Evolutionary conservation across 495 filamentous ascomycete species (phyloP), one percentile per base, ranked within the genome.

Genomic region (Aspergillus saccharolyticus): DNA sequence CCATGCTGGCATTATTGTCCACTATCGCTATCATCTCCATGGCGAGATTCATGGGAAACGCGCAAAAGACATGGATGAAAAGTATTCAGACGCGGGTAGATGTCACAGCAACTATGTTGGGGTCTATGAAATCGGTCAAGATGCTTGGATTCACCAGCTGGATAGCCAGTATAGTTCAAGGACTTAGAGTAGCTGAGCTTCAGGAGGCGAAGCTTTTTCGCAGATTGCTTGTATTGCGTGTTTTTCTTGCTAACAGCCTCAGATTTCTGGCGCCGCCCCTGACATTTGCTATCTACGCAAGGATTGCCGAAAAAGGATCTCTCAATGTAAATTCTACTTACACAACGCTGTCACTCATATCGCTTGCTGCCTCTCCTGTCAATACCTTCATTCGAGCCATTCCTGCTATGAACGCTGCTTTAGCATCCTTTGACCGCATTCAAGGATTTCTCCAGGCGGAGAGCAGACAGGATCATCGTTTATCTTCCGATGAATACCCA

Each of bases 81-180:
- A 55, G 62, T 2, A 66, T 79, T 15, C 58, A 79, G 52, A 54
- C 57, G 19, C 54, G 76, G 10, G 39, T 79, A 15, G 51, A 24
- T 3, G 64, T 70, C 0, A 78, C 71, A 3, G 59, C 70, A 4
- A 55, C 50, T 19, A 68, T 78, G 67, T 61, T 79, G 0, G 56
- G 66, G 19, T 65, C 70, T 21, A 78, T 79, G 62, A 74, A 75
- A 53, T 58, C 63, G 14, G 65, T 80, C 28, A 75, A 79, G 53
- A 77, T 78, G 71, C 59, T 78, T 6, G 74, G 73, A 0, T 53
- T 77, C 0, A 51, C 25, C 9, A 9, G 9, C 25, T 28, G 25
- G 25, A 3, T 28, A 9, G 3, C 25, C n/a, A n/a, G 25, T 28
- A 9, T 3, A 28, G 9, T 28, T 28, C 25, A 28, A 28, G 4